These are phyloP conservation scores for Echinochloa phyllopogon DNA, from an alignment of 176 grass and related monocot genomes.

Conservation along the genomic window DNA sequence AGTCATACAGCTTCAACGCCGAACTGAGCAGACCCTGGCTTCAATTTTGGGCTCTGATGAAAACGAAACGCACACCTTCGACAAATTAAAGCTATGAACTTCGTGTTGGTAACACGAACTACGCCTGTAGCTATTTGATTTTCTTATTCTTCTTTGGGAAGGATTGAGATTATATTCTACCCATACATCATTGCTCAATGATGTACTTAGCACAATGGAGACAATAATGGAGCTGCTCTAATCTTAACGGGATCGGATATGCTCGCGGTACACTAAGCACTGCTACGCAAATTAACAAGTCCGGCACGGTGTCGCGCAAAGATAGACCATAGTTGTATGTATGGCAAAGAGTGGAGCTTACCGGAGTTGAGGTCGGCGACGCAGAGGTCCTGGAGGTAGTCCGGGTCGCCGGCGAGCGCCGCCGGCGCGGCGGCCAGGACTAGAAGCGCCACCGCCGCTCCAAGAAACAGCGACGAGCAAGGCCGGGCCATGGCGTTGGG, in stretches of 20 bases:
- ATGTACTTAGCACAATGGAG: no score
- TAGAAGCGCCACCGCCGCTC: not conserved
- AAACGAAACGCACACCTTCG: not conserved
- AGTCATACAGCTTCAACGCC: not conserved
- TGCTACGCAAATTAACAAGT: not conserved
- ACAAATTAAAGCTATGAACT: not conserved
- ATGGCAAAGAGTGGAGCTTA: conserved; percentile 15
- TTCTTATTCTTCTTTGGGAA: not conserved
- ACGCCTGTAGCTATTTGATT: not conserved
- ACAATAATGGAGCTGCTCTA: not conserved
- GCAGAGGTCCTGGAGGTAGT: conserved; percentile 90
- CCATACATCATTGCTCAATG: no score
- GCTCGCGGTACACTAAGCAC: not conserved
- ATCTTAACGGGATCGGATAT: not conserved
- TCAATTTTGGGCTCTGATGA: not conserved
- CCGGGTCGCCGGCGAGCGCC: conserved; percentile 64
- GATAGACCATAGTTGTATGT: not conserved
- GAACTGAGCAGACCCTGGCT: not conserved
- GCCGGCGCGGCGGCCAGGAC: not conserved
- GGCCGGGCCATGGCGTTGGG: not conserved
- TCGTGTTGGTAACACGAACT: not conserved
- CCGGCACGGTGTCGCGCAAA: not conserved
- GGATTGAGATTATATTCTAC: no score
- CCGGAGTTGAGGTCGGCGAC: conserved; percentile 75
- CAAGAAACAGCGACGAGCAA: conserved; percentile 18